phyloP scores from a whole-genome alignment of 2,329 filamentous ascomycete genomes.

The Orbilia oligospora region DNA sequence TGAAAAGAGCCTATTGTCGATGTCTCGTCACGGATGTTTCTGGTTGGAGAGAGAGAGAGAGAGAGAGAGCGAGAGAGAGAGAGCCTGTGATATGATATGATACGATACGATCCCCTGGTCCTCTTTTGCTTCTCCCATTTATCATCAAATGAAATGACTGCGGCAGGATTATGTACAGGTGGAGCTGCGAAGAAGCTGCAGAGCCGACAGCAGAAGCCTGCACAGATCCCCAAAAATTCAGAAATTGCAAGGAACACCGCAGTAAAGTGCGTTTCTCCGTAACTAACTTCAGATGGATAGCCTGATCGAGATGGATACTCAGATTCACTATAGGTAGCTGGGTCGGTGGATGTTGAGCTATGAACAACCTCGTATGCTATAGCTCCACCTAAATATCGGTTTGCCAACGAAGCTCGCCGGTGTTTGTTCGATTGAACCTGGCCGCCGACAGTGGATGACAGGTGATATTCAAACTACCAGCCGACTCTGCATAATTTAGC shows the following conservation, averaged over 20 bases:
- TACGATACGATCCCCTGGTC: neutral
- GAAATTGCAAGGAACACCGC: slow-evolving; percentile 55
- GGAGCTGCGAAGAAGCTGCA: slow-evolving; percentile 32
- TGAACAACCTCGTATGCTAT: slow-evolving; percentile 27
- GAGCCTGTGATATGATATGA: slow-evolving; percentile 9
- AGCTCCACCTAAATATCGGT: slow-evolving; percentile 19
- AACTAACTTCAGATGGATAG: slow-evolving; percentile 49
- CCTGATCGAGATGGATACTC: slow-evolving; percentile 50
- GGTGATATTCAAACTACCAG: slow-evolving; percentile 46
- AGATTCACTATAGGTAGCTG: slow-evolving; percentile 19
- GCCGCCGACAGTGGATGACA: slow-evolving; percentile 32
- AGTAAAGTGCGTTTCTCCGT: slow-evolving; percentile 24
- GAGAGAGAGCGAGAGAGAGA: no score
- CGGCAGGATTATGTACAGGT: slow-evolving; percentile 23
- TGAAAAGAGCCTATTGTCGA: slow-evolving; percentile 45
- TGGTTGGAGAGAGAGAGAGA: no score
- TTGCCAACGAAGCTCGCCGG: slow-evolving; percentile 39
- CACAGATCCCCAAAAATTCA: slow-evolving; percentile 34
- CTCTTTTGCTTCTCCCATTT: slow-evolving; percentile 27
- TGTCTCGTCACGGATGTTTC: slow-evolving; percentile 52
- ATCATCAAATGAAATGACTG: slow-evolving; percentile 4
- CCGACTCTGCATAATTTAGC: slow-evolving; percentile 30
- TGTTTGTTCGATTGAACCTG: slow-evolving; percentile 13
- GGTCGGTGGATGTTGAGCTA: slow-evolving; percentile 10
- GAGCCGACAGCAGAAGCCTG: slow-evolving; percentile 35